Conservation (phyloP, 2,329 filamentous ascomycete genomes). For the Penicillium sp. region DNA sequence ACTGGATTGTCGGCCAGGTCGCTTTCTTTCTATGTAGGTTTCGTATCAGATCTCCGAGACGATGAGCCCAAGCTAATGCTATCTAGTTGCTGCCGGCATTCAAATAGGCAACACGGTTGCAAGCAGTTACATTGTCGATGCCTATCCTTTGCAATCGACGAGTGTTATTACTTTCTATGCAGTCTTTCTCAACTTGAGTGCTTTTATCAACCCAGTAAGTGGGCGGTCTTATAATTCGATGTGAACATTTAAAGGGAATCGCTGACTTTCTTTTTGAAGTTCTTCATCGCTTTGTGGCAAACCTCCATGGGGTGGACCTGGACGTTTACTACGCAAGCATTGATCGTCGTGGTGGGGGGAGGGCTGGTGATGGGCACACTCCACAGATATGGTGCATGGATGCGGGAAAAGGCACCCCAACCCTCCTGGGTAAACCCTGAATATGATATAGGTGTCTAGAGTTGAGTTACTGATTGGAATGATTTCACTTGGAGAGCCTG, state of each 20-base stretch:
- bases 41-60: neutral
- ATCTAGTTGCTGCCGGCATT: constrained; percentile 53
- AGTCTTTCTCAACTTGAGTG: constrained; percentile 54
- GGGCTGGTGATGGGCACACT: constrained; percentile 40
- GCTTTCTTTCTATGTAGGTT: constrained; percentile 56
- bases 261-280: constrained; percentile 29
- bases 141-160: constrained; percentile 57
- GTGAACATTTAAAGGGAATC: neutral
- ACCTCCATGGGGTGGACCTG: constrained; percentile 50
- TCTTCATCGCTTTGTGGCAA: constrained; percentile 55
- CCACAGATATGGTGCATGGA: constrained; percentile 42
- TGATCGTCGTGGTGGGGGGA: constrained; percentile 47
- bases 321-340: constrained; percentile 52
- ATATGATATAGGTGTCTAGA: constrained; percentile 20
- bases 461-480: no score
- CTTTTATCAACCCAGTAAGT: constrained; percentile 47
- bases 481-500: no score
- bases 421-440: constrained; percentile 53
- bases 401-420: constrained; percentile 39
- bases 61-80: neutral
- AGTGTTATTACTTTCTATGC: constrained; percentile 57
- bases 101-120: constrained; percentile 59
- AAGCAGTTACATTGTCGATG: constrained; percentile 57
- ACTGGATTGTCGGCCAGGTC: constrained; percentile 60
- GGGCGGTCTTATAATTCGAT: neutral